Percentiles rank a stretch among this genome's conserved stretches.
Conservation (phyloP, 257 asterid species). For the Solanum rostratum region DNA sequence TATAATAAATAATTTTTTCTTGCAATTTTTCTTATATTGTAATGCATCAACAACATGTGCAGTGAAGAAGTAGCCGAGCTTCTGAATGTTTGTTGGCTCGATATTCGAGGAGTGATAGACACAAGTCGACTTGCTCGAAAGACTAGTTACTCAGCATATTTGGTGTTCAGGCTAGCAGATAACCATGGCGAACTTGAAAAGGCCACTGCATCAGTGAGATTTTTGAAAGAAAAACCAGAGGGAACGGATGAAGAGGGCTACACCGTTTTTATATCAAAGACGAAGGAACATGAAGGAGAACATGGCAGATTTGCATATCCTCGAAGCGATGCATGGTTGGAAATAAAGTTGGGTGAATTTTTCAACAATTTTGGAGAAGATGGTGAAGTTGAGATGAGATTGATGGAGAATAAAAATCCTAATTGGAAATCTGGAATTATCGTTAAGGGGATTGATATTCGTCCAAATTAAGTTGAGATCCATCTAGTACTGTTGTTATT, state of each 20-base stretch:
- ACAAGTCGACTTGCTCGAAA: background rate
- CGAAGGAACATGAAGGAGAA: background rate
- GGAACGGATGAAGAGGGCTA: background rate
- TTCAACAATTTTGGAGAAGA: background rate
- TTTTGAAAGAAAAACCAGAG: background rate
- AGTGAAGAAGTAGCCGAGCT: background rate
- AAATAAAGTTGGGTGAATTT: background rate
- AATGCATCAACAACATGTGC: background rate
- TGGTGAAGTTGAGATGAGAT: background rate
- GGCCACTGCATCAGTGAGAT: background rate
- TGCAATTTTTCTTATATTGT: too few species aligned
- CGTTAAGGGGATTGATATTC: background rate
- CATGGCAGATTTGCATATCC: background rate
- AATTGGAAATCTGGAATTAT: background rate
- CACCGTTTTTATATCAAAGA: background rate
- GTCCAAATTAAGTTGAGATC: background rate
- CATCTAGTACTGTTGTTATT: background rate
- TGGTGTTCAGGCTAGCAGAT: background rate
- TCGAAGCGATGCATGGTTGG: background rate
- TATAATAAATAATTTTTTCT: too few species aligned
- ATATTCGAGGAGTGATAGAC: background rate
- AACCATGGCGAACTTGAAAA: background rate
- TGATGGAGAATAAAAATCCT: background rate
- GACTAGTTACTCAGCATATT: background rate
- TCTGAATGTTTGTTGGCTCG: background rate